Conservation (phyloP, 768 basidiomycete genomes). For the Lyophyllum shimeji region DNA sequence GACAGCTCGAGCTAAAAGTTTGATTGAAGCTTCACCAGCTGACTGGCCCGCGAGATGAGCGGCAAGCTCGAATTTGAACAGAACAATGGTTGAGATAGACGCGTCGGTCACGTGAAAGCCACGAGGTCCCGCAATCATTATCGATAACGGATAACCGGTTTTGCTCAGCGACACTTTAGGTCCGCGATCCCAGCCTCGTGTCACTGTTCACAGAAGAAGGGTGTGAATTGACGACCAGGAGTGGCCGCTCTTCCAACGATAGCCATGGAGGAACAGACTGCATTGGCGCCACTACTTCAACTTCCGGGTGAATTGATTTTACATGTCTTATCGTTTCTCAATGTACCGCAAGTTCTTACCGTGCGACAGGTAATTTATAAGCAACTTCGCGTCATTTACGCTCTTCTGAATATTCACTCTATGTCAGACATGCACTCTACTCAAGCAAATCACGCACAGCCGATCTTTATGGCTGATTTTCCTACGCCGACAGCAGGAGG, state of each 20-base stretch:
- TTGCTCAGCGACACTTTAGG: no score
- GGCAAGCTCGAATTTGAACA: no score
- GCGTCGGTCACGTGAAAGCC: neutral
- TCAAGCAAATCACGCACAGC: neutral
- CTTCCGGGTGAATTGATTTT: slow-evolving; percentile 5
- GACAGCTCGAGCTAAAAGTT: neutral
- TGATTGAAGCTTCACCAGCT: neutral
- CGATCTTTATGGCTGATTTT: neutral
- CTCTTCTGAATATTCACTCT: neutral
- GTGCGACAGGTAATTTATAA: slow-evolving; percentile 4
- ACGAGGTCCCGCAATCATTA: neutral
- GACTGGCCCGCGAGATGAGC: neutral
- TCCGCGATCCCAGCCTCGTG: no score
- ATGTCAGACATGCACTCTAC: slow-evolving; percentile 1
- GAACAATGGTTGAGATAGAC: neutral
- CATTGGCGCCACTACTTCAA: neutral
- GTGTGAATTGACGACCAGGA: no score
- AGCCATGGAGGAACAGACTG: neutral
- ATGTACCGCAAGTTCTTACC: slow-evolving; percentile 1
- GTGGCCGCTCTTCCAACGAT: neutral
- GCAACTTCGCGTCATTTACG: neutral
- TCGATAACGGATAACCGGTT: no score
- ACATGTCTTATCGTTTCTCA: neutral
- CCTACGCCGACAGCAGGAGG: neutral
- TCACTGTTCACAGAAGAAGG: no score